Conservation (phyloP, 306 rosid species). For the Fragaria nilgerrensis region DNA sequence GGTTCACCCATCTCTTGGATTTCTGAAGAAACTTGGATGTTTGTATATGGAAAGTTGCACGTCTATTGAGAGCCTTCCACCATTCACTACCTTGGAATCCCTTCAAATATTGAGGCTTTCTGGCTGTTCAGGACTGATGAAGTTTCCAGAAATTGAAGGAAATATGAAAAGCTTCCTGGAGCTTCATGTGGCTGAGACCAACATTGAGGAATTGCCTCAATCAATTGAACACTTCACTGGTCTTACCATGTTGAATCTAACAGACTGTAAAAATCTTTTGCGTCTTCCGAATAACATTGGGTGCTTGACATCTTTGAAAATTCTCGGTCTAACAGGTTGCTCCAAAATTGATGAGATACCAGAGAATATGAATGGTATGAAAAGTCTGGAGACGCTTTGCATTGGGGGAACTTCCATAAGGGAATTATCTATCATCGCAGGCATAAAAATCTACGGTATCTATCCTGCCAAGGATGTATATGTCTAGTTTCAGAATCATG, state of each 20-base stretch:
- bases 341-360: conserved; percentile 16
- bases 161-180: background rate
- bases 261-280: background rate
- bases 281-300: conserved; percentile 20
- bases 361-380: conserved; percentile 11
- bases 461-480: background rate
- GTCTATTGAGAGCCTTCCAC: background rate
- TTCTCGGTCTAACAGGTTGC: conserved; percentile 19
- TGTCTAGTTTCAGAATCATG: background rate
- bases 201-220: background rate
- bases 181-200: background rate
- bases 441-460: background rate
- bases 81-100: background rate
- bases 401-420: conserved; percentile 20
- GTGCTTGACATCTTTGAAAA: conserved; percentile 15
- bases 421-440: conserved; percentile 7
- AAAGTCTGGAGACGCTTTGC: conserved; percentile 14
- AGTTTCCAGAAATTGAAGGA: background rate
- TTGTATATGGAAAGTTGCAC: conserved; percentile 4
- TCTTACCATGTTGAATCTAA: too few species aligned
- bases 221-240: background rate
- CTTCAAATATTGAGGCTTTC: conserved; percentile 8
- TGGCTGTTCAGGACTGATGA: conserved; percentile 14
- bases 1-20: conserved; percentile 18
- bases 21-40: background rate